Base-by-base conservation (phyloP, 2,329 filamentous ascomycete species). In the Kalaharituber pfeilii region DNA sequence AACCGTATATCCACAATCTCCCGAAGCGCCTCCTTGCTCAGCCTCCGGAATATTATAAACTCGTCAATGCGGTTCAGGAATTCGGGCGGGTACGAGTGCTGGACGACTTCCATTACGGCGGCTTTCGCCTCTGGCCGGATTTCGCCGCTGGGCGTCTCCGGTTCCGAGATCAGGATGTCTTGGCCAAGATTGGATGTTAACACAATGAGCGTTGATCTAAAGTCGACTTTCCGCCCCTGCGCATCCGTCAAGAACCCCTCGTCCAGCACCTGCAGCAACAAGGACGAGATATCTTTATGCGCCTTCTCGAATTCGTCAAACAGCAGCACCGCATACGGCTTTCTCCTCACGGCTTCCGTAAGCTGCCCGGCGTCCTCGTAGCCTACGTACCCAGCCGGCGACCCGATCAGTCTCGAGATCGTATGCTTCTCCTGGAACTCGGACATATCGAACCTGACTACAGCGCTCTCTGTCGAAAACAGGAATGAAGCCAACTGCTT, bases 291-390 rank as follows among this genome's bases (percentile, higher is more conserved):
- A 63, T 98, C 91, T 53, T 86, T 82, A 66, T 96, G 91, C 0
- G 89, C 91, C 67, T 98, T 96, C 66, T 98, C 91, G 63, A 95
- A 96, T 67, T 96, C 91, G 67, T 98, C 91, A 63, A 98, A 94
- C 1, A 98, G 75, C 0, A 98, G 75, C 0, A 98, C 86, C 0
- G 89, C 88, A 62, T 96, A 96, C 0, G 91, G 91, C 68, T 96
- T 96, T 56, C 91, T 78, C 54, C 91, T 79, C 2, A 98, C 87
- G 3, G 89, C 88, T 70, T 98, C 91, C 0, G 91, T 96, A 9
- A 98, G 75, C 69, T 96, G 91, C 0, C 91, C 91, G 3, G 89
- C 88, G 65, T 96, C 91, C 49, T 98, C 91, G 65, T 96, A 96
- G 8, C 91, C 91, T 25, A 96, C 84, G 65, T 96, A 96, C 22